Evolutionary conservation across 2,329 filamentous ascomycete species (phyloP), one percentile per base, ranked within the genome.

Genomic region (Mycosphaerella sp.): DNA sequence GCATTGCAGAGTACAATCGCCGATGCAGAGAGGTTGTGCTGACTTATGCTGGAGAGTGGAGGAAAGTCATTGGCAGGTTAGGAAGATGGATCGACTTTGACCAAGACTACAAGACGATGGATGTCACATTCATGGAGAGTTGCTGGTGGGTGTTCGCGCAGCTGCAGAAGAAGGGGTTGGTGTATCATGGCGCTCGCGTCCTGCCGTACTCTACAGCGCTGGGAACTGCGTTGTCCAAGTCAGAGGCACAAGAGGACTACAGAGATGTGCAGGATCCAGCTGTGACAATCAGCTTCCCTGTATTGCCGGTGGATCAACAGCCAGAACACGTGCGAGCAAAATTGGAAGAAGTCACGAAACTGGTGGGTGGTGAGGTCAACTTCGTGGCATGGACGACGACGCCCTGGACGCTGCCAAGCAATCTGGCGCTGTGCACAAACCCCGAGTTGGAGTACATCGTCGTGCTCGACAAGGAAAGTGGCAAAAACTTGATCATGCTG

Each of bases 1-100:
- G 92, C 47, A 84, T 96, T 62, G 86, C 80, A 61, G 87, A 87
- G 66, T 97, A 96, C 76, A 97, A 97, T 70, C 85, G 82, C 58
- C 88, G 95, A 74, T 97, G 92, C 72, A 82, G 86, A 58, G 84
- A 89, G 59, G 95, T 96, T 70, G 92, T 96, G 63, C 95, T 96
- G 89, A 82, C 87, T 66, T 96, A 87, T 69, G 83, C 89, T 9
- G 72, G 78, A 12, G 92, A 96, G 70, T 97, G 92, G 92, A 82
- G 89, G 65, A 76, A 83, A 59, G 95, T 89, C 26, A 87, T 96
- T 64, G 89, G 95, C 67, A 80, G 92, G 58, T 74, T 97, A 40
- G 92, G 92, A 53, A 85, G 92, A 54, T 97, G 92, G 92, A 93
- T 96, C 65, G 92, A 96, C 73, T 96, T 97, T 64, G 92, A 97